phyloP scores from a whole-genome alignment of 140 eudicot species.

The Senecio squalidus region DNA sequence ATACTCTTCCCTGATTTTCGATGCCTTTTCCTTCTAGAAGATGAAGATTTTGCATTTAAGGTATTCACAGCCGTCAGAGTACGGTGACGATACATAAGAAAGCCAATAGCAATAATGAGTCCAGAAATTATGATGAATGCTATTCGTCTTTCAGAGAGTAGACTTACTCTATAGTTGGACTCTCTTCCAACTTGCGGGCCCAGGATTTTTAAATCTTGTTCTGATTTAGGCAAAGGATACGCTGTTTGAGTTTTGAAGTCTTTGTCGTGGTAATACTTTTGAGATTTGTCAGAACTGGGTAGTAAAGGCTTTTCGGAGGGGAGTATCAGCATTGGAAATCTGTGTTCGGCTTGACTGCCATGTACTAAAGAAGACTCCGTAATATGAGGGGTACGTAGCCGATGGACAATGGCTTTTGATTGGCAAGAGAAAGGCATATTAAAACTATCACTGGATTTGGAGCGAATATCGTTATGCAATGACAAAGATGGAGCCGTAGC shows the following conservation, averaged over 20 bases:
- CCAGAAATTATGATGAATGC: conserved; percentile 20
- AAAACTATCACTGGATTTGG: conserved; percentile 42
- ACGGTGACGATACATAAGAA: conserved; percentile 27
- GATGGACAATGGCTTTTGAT: conserved; percentile 53
- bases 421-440: conserved; percentile 72
- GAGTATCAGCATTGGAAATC: conserved; percentile 33
- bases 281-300: conserved; percentile 27
- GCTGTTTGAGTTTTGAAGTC: conserved; percentile 16
- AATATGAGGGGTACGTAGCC: conserved; percentile 44
- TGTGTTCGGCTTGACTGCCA: conserved; percentile 31
- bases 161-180: conserved; percentile 4
- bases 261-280: conserved; percentile 13
- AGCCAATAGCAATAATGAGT: conserved; percentile 25
- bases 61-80: conserved; percentile 14
- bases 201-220: conserved; percentile 8
- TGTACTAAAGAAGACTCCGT: conserved; percentile 26
- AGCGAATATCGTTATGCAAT: conserved; percentile 22
- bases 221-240: conserved; percentile 22
- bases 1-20: conserved; percentile 53
- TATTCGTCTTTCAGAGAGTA: conserved; percentile 22
- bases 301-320: conserved; percentile 32
- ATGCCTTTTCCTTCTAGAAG: conserved; percentile 57
- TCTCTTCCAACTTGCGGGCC: conserved; percentile 25
- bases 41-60: conserved; percentile 21
- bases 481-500: conserved; percentile 24